Conservation (phyloP, 176 grass and related monocot species). For the Rhipidocladum racemiflorum region DNA sequence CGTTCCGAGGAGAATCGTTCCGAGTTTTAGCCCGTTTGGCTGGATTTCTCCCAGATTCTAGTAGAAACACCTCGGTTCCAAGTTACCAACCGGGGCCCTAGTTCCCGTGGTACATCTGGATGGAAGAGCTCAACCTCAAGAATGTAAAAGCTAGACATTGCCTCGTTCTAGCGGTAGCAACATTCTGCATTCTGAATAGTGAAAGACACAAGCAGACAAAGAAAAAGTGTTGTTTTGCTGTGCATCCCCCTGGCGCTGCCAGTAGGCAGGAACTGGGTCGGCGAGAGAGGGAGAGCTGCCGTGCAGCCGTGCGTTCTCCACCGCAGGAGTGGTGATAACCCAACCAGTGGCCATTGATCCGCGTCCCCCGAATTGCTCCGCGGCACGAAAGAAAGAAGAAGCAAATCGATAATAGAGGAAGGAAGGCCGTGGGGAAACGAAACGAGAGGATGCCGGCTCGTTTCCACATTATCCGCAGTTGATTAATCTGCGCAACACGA, state of each 20-base stretch:
- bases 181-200: neutral
- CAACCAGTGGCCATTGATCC: slow-evolving; percentile 39
- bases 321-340: slow-evolving; percentile 51
- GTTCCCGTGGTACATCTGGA: neutral
- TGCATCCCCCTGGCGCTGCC: neutral
- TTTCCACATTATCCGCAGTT: slow-evolving; percentile 32
- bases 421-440: neutral
- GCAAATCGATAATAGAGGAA: neutral
- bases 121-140: neutral
- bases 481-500: slow-evolving; percentile 35
- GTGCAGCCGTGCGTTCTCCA: neutral
- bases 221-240: neutral
- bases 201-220: neutral
- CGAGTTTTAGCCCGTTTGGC: too few species aligned
- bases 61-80: too few species aligned
- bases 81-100: too few species aligned
- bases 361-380: neutral
- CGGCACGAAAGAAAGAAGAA: neutral
- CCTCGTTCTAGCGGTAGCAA: neutral
- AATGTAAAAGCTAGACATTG: neutral
- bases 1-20: too few species aligned
- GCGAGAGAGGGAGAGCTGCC: neutral
- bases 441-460: slow-evolving; percentile 41
- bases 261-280: neutral
- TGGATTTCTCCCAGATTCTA: too few species aligned